phyloP scores from a whole-genome alignment of 331 rosid species.

The Rosa hybrid region DNA sequence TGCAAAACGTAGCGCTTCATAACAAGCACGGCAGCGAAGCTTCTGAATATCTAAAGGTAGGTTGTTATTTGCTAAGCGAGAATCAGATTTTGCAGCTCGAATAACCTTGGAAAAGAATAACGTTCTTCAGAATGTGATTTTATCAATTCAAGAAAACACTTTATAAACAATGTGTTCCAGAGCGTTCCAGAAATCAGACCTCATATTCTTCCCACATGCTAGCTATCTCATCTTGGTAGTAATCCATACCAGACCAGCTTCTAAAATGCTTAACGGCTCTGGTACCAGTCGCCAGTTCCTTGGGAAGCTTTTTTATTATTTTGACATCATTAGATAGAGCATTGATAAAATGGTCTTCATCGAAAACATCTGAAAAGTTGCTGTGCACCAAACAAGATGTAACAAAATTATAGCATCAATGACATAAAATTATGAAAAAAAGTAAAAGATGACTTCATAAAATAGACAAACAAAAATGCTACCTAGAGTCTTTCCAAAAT shows the following conservation, averaged over 20 bases:
- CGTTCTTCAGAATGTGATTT: not conserved
- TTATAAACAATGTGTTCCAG: constrained; percentile 13
- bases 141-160: not conserved
- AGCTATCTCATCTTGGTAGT: constrained; percentile 81
- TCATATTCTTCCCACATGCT: constrained; percentile 64
- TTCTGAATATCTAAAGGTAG: constrained; percentile 85
- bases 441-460: not conserved
- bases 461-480: not conserved
- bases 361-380: constrained; percentile 86
- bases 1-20: constrained; percentile 84
- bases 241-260: constrained; percentile 92
- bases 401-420: constrained; percentile 19
- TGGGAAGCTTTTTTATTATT: constrained; percentile 73
- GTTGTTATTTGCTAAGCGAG: constrained; percentile 88
- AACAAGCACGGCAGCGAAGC: constrained; percentile 92
- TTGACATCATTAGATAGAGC: constrained; percentile 77
- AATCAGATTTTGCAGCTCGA: constrained; percentile 92
- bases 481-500: constrained; percentile 95
- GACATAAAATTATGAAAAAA: constrained; percentile 12
- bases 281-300: constrained; percentile 44
- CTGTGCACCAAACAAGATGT: constrained; percentile 50
- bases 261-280: constrained; percentile 67
- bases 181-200: constrained; percentile 39
- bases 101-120: constrained; percentile 52
- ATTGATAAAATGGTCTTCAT: constrained; percentile 71